Evolutionary conservation across 2,329 filamentous ascomycete genomes (phyloP).

Genomic region (Aspergillus clavatus): DNA sequence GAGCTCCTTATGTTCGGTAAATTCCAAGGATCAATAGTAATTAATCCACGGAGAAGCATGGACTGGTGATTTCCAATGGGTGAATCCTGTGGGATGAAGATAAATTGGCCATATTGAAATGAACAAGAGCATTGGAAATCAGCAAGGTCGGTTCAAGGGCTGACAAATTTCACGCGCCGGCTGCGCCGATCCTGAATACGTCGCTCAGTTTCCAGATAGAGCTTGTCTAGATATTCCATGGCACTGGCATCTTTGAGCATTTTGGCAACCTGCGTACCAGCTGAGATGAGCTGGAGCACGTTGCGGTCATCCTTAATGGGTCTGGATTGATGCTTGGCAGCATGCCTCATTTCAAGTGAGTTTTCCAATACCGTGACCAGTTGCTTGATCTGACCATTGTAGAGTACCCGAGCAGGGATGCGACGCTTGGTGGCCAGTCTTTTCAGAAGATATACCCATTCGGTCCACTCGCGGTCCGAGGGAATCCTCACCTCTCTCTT

Average conservation of each 20-base stretch:
- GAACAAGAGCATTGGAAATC: slow-evolving; percentile 2
- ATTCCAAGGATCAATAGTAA: neutral
- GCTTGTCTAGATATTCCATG: slow-evolving; percentile 74
- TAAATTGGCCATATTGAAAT: slow-evolving; percentile 8
- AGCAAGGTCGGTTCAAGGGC: slow-evolving; percentile 19
- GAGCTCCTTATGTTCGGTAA: neutral
- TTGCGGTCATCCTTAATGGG: slow-evolving; percentile 85
- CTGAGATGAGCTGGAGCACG: slow-evolving; percentile 80
- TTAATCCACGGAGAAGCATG: neutral
- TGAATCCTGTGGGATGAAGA: neutral
- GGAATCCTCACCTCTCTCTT: slow-evolving; percentile 71
- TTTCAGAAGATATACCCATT: slow-evolving; percentile 86
- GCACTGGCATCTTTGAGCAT: slow-evolving; percentile 78
- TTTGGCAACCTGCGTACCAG: slow-evolving; percentile 80
- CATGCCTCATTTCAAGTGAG: slow-evolving; percentile 81
- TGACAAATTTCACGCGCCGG: slow-evolving; percentile 35
- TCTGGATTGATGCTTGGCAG: slow-evolving; percentile 75
- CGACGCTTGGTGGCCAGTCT: slow-evolving; percentile 78
- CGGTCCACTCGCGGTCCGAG: slow-evolving; percentile 80
- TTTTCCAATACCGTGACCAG: slow-evolving; percentile 85
- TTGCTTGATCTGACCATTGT: slow-evolving; percentile 88
- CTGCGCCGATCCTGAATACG: slow-evolving; percentile 64
- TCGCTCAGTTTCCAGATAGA: slow-evolving; percentile 78
- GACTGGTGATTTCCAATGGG: slow-evolving; percentile 4
- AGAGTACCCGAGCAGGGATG: slow-evolving; percentile 76